Evolutionary conservation across 345 rosid genomes (phyloP), one percentile per base, ranked within the genome.

Genomic region (Eucalyptus microcorys): DNA sequence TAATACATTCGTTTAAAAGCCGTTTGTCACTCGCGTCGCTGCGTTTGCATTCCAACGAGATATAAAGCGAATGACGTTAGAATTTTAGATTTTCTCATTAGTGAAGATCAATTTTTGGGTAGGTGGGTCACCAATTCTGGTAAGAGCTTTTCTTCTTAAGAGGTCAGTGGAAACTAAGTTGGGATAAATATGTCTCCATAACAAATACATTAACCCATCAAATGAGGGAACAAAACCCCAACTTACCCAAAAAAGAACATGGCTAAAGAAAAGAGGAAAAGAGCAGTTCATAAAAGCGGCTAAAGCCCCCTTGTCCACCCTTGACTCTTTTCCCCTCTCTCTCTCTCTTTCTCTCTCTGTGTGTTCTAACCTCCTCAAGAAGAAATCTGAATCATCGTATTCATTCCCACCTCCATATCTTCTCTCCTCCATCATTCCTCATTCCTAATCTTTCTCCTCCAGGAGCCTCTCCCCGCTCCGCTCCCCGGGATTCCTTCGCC

Each of bases 1-100:
- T 26, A 26, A 26, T n/a, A 14, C 3, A 0, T 6, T 7, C 0
- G 1, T 30, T 0, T 14, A 61, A 30, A 61, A 0, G 4, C 2
- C 3, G 3, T 55, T 24, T 55, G 3, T 1, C 13, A 55, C 4
- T 24, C 5, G 1, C 0, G 1, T 9, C 1, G 0, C 1, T 55
- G 1, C 0, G 0, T 55, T 22, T 55, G 6, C 61, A 24, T 4
- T 55, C 3, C 10, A 24, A 55, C 1, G 14, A 55, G 14, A 55
- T 10, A 53, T 22, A 21, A 22, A 10, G 1, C 27, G 4, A 22
- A 22, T 10, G 30, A 1, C 0, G 1, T 55, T 50, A 4, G 55
- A 52, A 55, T 55, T 55, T 55, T 24, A 55, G 3, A 4, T 61
- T 30, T 13, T 61, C 6, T 14, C 10, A 5, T 30, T 7, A 14